Evolutionary conservation across 148 eudicot species (phyloP).

Genomic region (Limonium bicolor): DNA sequence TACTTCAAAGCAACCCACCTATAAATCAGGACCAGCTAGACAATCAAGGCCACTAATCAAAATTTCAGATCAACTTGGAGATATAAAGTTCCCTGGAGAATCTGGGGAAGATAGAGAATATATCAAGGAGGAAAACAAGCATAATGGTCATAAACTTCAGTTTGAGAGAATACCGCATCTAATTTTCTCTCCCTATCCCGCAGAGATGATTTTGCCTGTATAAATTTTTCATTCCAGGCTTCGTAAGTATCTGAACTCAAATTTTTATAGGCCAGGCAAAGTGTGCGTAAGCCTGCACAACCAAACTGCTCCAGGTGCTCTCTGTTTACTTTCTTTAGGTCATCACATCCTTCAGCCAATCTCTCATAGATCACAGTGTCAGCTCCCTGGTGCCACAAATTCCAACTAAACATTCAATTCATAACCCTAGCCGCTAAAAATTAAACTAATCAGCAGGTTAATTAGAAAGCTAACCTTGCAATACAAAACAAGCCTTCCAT

Average conservation of each 20-base stretch:
- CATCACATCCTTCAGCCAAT: slow-evolving; percentile 47
- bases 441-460: background rate
- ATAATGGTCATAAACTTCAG: background rate
- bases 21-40: too few species aligned
- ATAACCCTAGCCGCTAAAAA: too few species aligned
- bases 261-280: slow-evolving; percentile 82
- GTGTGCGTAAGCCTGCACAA: slow-evolving; percentile 83
- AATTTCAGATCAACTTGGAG: too few species aligned
- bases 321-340: slow-evolving; percentile 44
- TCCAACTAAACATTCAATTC: background rate
- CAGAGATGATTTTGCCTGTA: slow-evolving; percentile 89
- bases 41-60: too few species aligned
- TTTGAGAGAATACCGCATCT: slow-evolving; percentile 51
- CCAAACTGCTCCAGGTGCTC: slow-evolving; percentile 95
- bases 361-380: slow-evolving; percentile 93
- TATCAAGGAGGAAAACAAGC: slow-evolving; percentile 1
- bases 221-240: slow-evolving; percentile 85
- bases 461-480: slow-evolving; percentile 47
- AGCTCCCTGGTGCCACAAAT: slow-evolving; percentile 59
- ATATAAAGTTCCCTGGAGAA: too few species aligned
- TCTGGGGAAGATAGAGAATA: too few species aligned
- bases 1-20: too few species aligned
- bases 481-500: slow-evolving; percentile 92
- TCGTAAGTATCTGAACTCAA: slow-evolving; percentile 49
- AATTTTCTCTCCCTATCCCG: slow-evolving; percentile 86